These are phyloP conservation scores for Penicillium concentricum DNA, from an alignment of 2,329 filamentous ascomycete species.

Conservation along the genomic window DNA sequence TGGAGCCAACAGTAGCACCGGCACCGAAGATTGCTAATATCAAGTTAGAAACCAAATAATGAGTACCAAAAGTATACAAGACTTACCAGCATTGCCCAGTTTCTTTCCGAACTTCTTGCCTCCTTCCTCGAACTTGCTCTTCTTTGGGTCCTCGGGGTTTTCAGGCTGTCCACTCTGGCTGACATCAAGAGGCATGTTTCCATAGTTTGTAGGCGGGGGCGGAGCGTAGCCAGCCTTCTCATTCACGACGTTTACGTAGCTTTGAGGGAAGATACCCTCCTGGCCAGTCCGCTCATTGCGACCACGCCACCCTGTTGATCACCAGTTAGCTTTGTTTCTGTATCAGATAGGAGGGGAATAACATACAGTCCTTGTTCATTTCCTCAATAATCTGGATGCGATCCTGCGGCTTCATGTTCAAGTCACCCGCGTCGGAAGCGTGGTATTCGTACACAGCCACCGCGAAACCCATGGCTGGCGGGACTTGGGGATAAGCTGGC, in stretches of 20 bases:
- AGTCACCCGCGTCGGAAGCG: conserved; percentile 76
- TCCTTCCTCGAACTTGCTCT: conserved; percentile 66
- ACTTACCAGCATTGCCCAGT: conserved; percentile 66
- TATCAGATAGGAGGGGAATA: background rate
- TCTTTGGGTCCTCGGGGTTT: conserved; percentile 43
- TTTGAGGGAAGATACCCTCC: conserved; percentile 94
- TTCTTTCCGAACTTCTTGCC: conserved; percentile 98
- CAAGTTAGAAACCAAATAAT: conserved; percentile 18
- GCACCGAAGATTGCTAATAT: conserved; percentile 80
- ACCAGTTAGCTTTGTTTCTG: conserved; percentile 12
- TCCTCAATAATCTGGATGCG: conserved; percentile 78
- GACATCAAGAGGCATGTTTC: conserved; percentile 73
- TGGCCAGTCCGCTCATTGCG: conserved; percentile 76
- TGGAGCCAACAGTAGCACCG: conserved; percentile 84
- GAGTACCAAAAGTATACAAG: background rate
- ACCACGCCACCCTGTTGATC: conserved; percentile 67
- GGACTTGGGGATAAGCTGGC: conserved; percentile 52
- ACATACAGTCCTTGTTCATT: conserved; percentile 85
- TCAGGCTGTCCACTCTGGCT: conserved; percentile 54
- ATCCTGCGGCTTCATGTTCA: conserved; percentile 79
- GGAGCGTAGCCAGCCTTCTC: conserved; percentile 51
- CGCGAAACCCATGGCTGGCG: conserved; percentile 66
- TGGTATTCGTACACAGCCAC: conserved; percentile 81
- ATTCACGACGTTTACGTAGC: conserved; percentile 74
- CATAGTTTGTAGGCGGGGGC: conserved; percentile 45